These are phyloP conservation scores for Euclidium syriacum DNA, from an alignment of 345 rosid species.

Conservation along the genomic window DNA sequence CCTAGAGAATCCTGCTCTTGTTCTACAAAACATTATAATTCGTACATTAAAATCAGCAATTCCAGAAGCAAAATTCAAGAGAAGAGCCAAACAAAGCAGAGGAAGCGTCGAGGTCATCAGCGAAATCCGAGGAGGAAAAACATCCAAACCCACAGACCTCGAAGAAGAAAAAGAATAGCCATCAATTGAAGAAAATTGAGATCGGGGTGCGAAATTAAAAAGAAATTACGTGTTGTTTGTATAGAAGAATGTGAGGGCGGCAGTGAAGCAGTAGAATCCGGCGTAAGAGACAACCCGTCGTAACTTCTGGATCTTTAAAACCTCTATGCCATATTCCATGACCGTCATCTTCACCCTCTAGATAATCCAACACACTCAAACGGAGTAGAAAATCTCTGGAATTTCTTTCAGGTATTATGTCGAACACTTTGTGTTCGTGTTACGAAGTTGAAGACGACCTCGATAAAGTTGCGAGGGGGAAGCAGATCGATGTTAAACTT, in stretches of 20 bases:
- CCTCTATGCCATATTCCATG: slow-evolving; percentile 41
- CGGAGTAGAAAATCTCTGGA: background rate
- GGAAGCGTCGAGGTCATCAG: background rate
- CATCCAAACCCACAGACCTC: background rate
- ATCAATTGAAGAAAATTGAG: background rate
- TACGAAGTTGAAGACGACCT: background rate
- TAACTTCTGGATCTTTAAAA: slow-evolving; percentile 77
- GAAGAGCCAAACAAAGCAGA: background rate
- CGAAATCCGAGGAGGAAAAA: background rate
- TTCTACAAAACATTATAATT: slow-evolving; percentile 41
- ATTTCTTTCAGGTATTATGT: slow-evolving; percentile 14
- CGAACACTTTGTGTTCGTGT: slow-evolving; percentile 15
- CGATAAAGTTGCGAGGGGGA: background rate
- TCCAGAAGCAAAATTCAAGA: background rate
- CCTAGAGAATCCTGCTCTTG: slow-evolving; percentile 84
- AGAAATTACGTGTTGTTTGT: slow-evolving; percentile 78
- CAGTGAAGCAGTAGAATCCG: slow-evolving; percentile 62
- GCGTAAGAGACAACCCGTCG: slow-evolving; percentile 68
- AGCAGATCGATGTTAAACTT: background rate
- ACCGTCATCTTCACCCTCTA: slow-evolving; percentile 30
- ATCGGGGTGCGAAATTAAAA: background rate
- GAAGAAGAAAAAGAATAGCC: background rate
- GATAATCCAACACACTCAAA: background rate
- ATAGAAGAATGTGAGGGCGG: slow-evolving; percentile 53
- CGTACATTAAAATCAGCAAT: background rate